phyloP scores from a whole-genome alignment of 2,329 filamentous ascomycete genomes.

The Leptoxyphium fumago region DNA sequence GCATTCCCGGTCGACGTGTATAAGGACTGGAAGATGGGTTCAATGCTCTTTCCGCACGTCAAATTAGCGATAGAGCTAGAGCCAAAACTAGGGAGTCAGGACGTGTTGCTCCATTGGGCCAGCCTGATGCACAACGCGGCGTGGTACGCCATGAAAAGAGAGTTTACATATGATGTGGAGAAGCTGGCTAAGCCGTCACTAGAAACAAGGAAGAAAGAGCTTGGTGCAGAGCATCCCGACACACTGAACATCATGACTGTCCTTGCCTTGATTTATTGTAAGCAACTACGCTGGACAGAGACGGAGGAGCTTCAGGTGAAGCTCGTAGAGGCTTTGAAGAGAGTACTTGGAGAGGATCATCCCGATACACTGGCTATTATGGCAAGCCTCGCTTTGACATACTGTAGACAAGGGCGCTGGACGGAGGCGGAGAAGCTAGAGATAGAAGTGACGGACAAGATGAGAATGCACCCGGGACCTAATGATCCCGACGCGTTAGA shows the following conservation, averaged over 20 bases:
- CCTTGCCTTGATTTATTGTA: background rate
- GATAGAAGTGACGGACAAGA: conserved; percentile 2
- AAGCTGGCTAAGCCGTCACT: background rate
- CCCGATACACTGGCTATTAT: conserved; percentile 4
- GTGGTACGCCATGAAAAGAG: background rate
- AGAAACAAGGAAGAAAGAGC: background rate
- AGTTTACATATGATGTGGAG: background rate
- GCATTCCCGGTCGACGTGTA: background rate
- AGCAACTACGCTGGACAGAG: conserved; percentile 2
- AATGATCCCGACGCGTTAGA: conserved; percentile 4
- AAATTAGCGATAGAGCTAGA: background rate
- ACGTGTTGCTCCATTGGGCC: background rate
- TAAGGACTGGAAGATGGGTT: too few species aligned
- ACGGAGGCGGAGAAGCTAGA: conserved; percentile 5
- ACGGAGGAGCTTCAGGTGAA: conserved; percentile 4
- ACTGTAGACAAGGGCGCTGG: conserved; percentile 1
- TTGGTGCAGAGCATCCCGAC: background rate
- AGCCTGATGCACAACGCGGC: background rate
- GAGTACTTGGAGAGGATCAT: conserved; percentile 4
- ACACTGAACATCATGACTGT: background rate
- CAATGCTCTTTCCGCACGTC: background rate
- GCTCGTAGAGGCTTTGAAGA: conserved; percentile 2
- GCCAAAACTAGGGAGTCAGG: background rate
- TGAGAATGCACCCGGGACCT: conserved; percentile 1
- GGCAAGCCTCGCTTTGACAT: conserved; percentile 2